A percentile compares a stretch with the other conserved stretches of the same genome.
These are phyloP conservation scores for Penicillium atrosanguineum DNA, from an alignment of 495 filamentous ascomycete genomes.

Conservation along the genomic window DNA sequence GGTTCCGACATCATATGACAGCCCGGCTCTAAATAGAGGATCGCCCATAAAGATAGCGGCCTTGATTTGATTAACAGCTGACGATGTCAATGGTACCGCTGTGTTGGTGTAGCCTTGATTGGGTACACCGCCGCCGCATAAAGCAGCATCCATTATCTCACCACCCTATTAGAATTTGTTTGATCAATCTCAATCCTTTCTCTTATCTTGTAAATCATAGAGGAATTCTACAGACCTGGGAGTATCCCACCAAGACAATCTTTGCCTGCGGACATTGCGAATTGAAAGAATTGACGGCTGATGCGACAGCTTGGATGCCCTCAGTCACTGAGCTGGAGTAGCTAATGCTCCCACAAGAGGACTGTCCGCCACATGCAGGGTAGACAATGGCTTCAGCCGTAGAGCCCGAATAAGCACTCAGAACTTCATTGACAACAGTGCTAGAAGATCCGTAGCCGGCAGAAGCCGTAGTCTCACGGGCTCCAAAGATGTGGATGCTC, in stretches of 20 bases:
- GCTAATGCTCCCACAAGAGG: slow-evolving; percentile 46
- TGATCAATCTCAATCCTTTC: background rate
- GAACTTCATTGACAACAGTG: slow-evolving; percentile 50
- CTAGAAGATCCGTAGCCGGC: slow-evolving; percentile 52
- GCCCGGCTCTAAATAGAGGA: slow-evolving; percentile 50
- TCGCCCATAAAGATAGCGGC: slow-evolving; percentile 64
- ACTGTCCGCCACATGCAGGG: slow-evolving; percentile 58
- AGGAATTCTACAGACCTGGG: slow-evolving; percentile 38
- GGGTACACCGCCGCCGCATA: slow-evolving; percentile 59
- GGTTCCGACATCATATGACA: slow-evolving; percentile 61
- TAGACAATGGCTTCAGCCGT: slow-evolving; percentile 56
- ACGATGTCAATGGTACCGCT: slow-evolving; percentile 44
- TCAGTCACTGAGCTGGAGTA: slow-evolving; percentile 53
- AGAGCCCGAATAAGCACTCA: slow-evolving; percentile 45
- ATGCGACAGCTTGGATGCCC: slow-evolving; percentile 52
- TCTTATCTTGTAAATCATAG: background rate
- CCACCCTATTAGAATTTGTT: slow-evolving; percentile 44
- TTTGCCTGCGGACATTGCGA: slow-evolving; percentile 53
- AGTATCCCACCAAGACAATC: slow-evolving; percentile 62
- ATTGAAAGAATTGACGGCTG: slow-evolving; percentile 54
- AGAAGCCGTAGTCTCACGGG: slow-evolving; percentile 60
- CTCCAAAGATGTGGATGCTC: slow-evolving; percentile 58
- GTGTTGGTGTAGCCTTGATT: slow-evolving; percentile 49
- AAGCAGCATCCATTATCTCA: slow-evolving; percentile 61
- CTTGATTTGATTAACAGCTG: slow-evolving; percentile 51